Percentiles rank a stretch among this genome's conserved stretches.
Evolutionary conservation across 331 rosid genomes (phyloP).

Genomic region (Phaseolus coccineus): DNA sequence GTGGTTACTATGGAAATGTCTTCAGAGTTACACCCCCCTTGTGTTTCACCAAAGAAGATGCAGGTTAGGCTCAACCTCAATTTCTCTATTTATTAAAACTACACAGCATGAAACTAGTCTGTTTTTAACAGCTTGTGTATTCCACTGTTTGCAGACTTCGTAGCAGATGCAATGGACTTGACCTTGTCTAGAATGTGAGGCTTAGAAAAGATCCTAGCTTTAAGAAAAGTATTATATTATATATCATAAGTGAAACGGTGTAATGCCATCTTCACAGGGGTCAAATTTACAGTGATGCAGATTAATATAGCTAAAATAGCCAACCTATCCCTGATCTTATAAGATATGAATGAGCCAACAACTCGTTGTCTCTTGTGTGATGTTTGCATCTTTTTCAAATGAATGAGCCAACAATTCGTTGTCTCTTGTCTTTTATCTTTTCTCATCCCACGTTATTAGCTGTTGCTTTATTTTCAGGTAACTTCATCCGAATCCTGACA

Average conservation of each 20-base stretch:
- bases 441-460: not conserved
- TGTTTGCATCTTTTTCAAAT: not conserved
- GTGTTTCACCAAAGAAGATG: conserved; percentile 86
- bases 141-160: conserved; percentile 65
- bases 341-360: conserved; percentile 64
- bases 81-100: conserved; percentile 4
- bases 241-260: conserved; percentile 33
- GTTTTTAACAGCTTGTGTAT: not conserved
- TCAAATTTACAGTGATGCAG: conserved; percentile 33
- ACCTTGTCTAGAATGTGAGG: conserved; percentile 66
- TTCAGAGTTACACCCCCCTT: conserved; percentile 85
- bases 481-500: not conserved
- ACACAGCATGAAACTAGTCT: not conserved
- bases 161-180: conserved; percentile 76
- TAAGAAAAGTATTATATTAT: conserved; percentile 5
- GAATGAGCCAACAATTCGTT: not conserved
- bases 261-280: conserved; percentile 11
- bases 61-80: conserved; percentile 55
- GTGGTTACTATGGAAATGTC: conserved; percentile 85
- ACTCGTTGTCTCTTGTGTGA: conserved; percentile 67
- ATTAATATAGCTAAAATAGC: conserved; percentile 7
- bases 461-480: not conserved
- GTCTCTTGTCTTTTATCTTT: not conserved
- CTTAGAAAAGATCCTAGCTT: conserved; percentile 17
- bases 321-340: conserved; percentile 16